A percentile compares a stretch with the other conserved stretches of the same genome.
phyloP scores from a whole-genome alignment of 225 moss, liverwort and hornwort species.

The Physcomitrellopsis africana region DNA sequence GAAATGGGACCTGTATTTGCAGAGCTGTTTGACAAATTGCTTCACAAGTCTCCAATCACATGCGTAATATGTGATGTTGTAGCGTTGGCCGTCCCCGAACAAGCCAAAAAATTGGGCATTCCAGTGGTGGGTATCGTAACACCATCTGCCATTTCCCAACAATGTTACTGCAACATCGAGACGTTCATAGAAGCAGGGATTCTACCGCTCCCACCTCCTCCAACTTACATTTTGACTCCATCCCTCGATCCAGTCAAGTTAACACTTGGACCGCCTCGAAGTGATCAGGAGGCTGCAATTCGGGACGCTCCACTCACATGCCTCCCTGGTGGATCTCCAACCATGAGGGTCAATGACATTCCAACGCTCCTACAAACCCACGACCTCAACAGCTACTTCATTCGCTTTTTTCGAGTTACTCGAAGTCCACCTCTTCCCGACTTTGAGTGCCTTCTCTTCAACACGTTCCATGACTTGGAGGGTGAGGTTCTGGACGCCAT shows the following conservation, averaged over 20 bases:
- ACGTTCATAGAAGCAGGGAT: constrained; percentile 18
- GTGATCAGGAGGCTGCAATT: constrained; percentile 18
- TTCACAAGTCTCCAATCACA: constrained; percentile 13
- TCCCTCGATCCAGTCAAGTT: constrained; percentile 13
- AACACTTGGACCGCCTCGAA: constrained; percentile 21
- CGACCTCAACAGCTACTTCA: constrained; percentile 1
- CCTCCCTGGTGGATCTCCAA: constrained; percentile 30
- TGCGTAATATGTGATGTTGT: constrained; percentile 27
- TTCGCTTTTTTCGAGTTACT: neutral
- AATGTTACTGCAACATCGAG: constrained; percentile 12
- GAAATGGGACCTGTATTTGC: constrained; percentile 21
- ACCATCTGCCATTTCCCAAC: constrained; percentile 29
- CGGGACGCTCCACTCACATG: constrained; percentile 20
- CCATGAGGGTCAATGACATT: constrained; percentile 35
- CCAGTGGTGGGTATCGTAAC: constrained; percentile 27
- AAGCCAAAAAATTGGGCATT: constrained; percentile 24
- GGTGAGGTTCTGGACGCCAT: constrained; percentile 21
- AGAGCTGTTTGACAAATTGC: constrained; percentile 26
- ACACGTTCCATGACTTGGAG: constrained; percentile 33
- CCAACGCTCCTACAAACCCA: constrained; percentile 24
- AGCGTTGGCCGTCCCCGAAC: neutral
- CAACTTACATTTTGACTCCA: neutral
- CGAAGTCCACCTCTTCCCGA: neutral
- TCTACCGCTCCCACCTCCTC: constrained; percentile 27
- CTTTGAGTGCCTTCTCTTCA: constrained; percentile 28